Evolutionary conservation across 2,329 filamentous ascomycete species (phyloP), one percentile per base, ranked within the genome.

Genomic region (Monosporascus sp.): DNA sequence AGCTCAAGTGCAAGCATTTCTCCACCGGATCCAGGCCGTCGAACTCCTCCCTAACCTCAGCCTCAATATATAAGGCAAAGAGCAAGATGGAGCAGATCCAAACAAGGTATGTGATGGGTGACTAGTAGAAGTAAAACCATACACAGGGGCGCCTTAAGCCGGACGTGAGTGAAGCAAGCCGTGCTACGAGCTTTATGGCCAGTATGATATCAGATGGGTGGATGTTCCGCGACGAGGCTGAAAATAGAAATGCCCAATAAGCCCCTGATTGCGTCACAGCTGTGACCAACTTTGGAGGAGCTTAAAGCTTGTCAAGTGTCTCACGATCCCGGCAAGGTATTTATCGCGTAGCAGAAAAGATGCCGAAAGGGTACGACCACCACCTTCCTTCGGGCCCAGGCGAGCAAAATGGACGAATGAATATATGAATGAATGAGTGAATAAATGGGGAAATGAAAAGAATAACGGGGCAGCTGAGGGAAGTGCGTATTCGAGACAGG

Each of bases 251-350:
- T 38, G 48, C 49, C 47, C 38, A 51, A 55, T 52, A 54, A 55
- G 51, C 56, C 58, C 58, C 56, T 60, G 56, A 59, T 60, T 51
- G 55, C 56, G 43, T 50, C 45, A 58, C 54, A 24, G 55, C 49
- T 49, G 54, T 53, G 56, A 55, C 53, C 52, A 52, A 52, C 19
- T 20, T 20, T 11, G 14, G 44, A 51, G 54, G 52, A 55, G 52
- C 52, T 57, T 54, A 53, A 55, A 52, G 55, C 56, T 52, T 57
- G 51, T 53, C 46, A 49, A 58, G 58, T 65, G 63, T 66, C 63
- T 66, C 64, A 66, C 61, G 61, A 65, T 65, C 63, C 62, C 54
- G 45, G 58, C 27, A 52, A 22, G 37, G 17, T 35, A 45, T 45
- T 49, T 37, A 48, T 45, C 52, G 52, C 14, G 20, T 19, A 20